Conservation (phyloP, 2,329 filamentous ascomycete species). For the Zarea fungicola region DNA sequence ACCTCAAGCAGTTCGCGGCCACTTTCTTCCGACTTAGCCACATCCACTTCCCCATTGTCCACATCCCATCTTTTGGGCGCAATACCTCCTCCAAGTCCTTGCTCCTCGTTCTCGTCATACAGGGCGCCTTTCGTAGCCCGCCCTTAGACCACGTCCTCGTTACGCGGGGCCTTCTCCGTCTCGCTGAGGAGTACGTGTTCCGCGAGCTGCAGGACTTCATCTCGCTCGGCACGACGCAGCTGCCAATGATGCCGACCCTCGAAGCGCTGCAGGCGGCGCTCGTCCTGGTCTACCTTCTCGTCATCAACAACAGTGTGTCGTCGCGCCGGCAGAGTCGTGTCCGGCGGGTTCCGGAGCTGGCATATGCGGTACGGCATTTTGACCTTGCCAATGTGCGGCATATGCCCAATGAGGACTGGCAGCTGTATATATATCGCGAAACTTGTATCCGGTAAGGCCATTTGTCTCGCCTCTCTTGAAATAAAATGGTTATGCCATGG, state of each 20-base stretch:
- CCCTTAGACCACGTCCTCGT: slow-evolving; percentile 18
- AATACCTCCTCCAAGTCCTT: slow-evolving; percentile 14
- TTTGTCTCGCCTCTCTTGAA: not conserved
- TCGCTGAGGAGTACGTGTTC: slow-evolving; percentile 19
- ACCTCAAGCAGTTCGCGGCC: slow-evolving; percentile 17
- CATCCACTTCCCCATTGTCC: slow-evolving; percentile 23
- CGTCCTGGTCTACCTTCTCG: slow-evolving; percentile 19
- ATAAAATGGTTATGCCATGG: too few relatives aligned
- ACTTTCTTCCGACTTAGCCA: slow-evolving; percentile 24
- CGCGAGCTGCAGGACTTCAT: slow-evolving; percentile 12
- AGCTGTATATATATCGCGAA: slow-evolving; percentile 18
- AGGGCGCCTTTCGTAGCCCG: slow-evolving; percentile 16
- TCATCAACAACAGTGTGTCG: slow-evolving; percentile 17
- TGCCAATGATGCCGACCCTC: slow-evolving; percentile 7
- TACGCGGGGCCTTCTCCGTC: slow-evolving; percentile 11
- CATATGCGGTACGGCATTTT: slow-evolving; percentile 16
- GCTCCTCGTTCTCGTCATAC: slow-evolving; percentile 17
- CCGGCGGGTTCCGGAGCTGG: slow-evolving; percentile 18
- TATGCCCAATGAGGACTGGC: slow-evolving; percentile 11
- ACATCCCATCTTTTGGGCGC: slow-evolving; percentile 21
- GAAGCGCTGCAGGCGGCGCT: slow-evolving; percentile 23
- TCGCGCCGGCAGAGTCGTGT: slow-evolving; percentile 14
- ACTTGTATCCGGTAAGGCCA: slow-evolving; percentile 19
- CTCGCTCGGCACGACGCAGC: not conserved
- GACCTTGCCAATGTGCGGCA: slow-evolving; percentile 15